Percentiles rank a stretch among this genome's conserved stretches.
These are phyloP conservation scores for Phoma sp. DNA, from an alignment of 2,329 filamentous ascomycete genomes.

Conservation along the genomic window DNA sequence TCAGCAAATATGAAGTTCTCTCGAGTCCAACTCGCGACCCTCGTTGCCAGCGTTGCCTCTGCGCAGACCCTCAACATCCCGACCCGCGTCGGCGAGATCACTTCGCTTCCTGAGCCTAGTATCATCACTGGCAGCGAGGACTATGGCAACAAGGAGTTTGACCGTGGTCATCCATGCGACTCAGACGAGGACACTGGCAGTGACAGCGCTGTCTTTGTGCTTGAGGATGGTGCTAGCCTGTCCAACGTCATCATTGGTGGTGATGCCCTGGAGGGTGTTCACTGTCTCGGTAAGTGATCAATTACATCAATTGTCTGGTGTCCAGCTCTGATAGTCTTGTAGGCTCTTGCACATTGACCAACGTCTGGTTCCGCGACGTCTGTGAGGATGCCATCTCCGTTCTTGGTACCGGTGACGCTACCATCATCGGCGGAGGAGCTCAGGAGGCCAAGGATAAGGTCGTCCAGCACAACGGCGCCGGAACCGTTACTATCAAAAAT, in stretches of 20 bases:
- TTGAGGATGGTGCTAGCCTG: conserved; percentile 58
- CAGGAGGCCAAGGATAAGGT: conserved; percentile 45
- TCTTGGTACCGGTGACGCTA: conserved; percentile 36
- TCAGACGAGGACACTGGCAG: conserved; percentile 34
- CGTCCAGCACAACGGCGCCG: conserved; percentile 47
- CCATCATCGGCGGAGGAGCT: conserved; percentile 49
- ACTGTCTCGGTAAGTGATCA: conserved; percentile 55
- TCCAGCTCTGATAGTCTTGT: not conserved
- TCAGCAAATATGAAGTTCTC: conserved; percentile 30
- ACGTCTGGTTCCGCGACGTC: conserved; percentile 38
- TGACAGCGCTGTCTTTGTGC: conserved; percentile 58
- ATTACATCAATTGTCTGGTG: not conserved
- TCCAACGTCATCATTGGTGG: conserved; percentile 63
- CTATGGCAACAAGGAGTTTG: conserved; percentile 32
- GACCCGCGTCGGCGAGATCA: conserved; percentile 36
- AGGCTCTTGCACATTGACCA: conserved; percentile 56
- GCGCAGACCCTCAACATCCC: conserved; percentile 46
- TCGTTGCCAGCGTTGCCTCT: conserved; percentile 34
- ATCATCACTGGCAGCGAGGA: conserved; percentile 30
- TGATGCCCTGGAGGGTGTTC: conserved; percentile 59
- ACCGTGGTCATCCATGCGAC: conserved; percentile 31
- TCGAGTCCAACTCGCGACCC: conserved; percentile 27
- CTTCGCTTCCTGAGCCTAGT: conserved; percentile 37
- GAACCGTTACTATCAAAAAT: conserved; percentile 39
- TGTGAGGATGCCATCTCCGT: conserved; percentile 46